Evolutionary conservation across 2,329 filamentous ascomycete genomes (phyloP).

Genomic region (Fusarium paranaense): DNA sequence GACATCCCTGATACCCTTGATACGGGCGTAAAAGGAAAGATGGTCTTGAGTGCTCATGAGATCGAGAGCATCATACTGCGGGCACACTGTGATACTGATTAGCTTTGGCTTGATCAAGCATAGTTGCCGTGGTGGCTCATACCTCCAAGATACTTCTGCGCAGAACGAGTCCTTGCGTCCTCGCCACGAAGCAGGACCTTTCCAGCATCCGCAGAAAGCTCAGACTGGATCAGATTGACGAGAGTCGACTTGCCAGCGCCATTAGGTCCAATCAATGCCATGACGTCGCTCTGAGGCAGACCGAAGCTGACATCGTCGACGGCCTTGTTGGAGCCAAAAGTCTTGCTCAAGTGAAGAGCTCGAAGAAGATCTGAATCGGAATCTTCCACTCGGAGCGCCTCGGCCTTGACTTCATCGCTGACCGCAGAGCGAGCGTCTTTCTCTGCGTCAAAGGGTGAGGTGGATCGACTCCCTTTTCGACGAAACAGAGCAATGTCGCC

Average conservation of each 20-base stretch:
- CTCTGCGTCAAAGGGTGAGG: background rate
- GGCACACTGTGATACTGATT: constrained; percentile 76
- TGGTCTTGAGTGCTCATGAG: constrained; percentile 86
- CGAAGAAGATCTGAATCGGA: constrained; percentile 63
- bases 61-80: constrained; percentile 86
- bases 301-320: constrained; percentile 80
- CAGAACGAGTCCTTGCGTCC: constrained; percentile 64
- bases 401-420: background rate
- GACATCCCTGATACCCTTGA: constrained; percentile 78
- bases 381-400: constrained; percentile 43
- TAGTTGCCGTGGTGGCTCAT: constrained; percentile 78
- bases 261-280: constrained; percentile 81
- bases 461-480: background rate
- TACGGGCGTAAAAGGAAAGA: constrained; percentile 82
- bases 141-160: constrained; percentile 73
- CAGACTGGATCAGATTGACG: background rate
- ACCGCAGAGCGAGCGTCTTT: background rate
- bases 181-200: constrained; percentile 82
- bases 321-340: constrained; percentile 72
- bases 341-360: constrained; percentile 75
- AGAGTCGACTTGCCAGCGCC: constrained; percentile 87
- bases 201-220: constrained; percentile 51
- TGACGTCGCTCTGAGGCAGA: constrained; percentile 75
- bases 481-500: background rate
- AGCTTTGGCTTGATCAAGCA: constrained; percentile 56